Conservation (phyloP, 306 rosid species). For the Cicer pinnatifidum region DNA sequence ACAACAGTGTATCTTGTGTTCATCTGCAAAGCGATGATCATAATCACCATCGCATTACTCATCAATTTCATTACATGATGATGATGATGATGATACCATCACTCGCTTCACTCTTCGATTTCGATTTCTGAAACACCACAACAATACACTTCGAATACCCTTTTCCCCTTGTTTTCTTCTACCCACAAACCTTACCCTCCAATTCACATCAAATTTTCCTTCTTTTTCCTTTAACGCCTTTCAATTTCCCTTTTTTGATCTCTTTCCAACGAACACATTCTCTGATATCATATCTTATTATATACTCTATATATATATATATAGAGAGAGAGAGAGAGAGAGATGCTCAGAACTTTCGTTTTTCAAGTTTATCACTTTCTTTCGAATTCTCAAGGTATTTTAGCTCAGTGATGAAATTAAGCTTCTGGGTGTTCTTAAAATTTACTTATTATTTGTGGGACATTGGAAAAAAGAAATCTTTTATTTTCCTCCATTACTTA, state of each 20-base stretch:
- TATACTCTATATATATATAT: not conserved
- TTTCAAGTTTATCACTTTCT: conserved; percentile 41
- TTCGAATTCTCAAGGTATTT: conserved; percentile 49
- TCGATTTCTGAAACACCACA: conserved; percentile 29
- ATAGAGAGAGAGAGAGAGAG: not conserved
- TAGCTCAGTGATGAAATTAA: conserved; percentile 38
- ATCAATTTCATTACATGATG: not conserved
- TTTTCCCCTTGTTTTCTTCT: not conserved
- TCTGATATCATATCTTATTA: not conserved
- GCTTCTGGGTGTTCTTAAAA: conserved; percentile 35
- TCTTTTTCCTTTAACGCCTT: conserved; percentile 32
- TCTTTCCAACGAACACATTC: conserved; percentile 39
- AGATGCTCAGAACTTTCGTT: conserved; percentile 34
- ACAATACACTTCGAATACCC: conserved; percentile 32
- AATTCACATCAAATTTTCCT: conserved; percentile 23
- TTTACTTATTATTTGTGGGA: conserved; percentile 37
- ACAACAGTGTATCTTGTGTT: no score
- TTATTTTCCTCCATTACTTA: conserved; percentile 8
- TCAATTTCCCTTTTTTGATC: conserved; percentile 47
- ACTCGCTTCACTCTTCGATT: conserved; percentile 19
- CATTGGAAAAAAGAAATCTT: not conserved
- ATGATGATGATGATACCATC: conserved; percentile 8
- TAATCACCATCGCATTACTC: conserved; percentile 10
- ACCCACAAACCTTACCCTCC: conserved; percentile 2
- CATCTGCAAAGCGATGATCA: not conserved